These are phyloP conservation scores for Stephania yunnanensis DNA, from an alignment of 164 flowering plant species.

Conservation along the genomic window DNA sequence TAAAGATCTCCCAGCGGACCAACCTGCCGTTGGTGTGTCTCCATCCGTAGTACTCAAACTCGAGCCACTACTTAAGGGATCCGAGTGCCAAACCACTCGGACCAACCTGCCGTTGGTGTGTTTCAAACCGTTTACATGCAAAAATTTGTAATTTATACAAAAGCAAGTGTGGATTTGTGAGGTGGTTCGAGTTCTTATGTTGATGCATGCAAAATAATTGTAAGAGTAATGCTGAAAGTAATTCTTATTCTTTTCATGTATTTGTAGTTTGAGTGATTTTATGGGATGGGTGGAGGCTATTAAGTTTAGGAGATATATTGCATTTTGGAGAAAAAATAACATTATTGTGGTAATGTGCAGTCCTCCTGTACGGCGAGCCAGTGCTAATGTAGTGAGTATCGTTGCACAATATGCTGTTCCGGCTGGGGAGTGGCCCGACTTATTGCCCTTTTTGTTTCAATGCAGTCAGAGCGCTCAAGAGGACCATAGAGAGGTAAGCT, in stretches of 20 bases:
- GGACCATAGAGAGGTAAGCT: slow-evolving; percentile 85
- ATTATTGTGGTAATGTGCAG: slow-evolving; percentile 30
- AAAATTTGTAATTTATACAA: background rate
- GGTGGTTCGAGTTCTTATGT: background rate
- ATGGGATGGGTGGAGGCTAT: background rate
- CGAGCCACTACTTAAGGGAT: too few relatives aligned
- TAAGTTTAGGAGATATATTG: background rate
- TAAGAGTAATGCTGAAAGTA: background rate
- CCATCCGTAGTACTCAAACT: too few relatives aligned
- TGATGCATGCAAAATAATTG: background rate
- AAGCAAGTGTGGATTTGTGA: background rate
- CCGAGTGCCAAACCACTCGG: too few relatives aligned
- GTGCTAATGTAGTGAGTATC: slow-evolving; percentile 94
- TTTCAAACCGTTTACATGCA: background rate
- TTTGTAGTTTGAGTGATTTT: background rate
- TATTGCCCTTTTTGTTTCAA: slow-evolving; percentile 86
- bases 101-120: too few relatives aligned
- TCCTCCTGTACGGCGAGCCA: slow-evolving; percentile 85
- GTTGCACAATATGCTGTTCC: slow-evolving; percentile 95
- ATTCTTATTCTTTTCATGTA: background rate
- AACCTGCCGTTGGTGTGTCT: too few relatives aligned
- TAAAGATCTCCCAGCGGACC: too few relatives aligned
- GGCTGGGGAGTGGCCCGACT: slow-evolving; percentile 91
- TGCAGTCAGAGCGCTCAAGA: slow-evolving; percentile 90
- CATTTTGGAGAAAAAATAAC: background rate